phyloP scores from a whole-genome alignment of 1,284 basidiomycete species.

The Cryptococcus depauperatus region DNA sequence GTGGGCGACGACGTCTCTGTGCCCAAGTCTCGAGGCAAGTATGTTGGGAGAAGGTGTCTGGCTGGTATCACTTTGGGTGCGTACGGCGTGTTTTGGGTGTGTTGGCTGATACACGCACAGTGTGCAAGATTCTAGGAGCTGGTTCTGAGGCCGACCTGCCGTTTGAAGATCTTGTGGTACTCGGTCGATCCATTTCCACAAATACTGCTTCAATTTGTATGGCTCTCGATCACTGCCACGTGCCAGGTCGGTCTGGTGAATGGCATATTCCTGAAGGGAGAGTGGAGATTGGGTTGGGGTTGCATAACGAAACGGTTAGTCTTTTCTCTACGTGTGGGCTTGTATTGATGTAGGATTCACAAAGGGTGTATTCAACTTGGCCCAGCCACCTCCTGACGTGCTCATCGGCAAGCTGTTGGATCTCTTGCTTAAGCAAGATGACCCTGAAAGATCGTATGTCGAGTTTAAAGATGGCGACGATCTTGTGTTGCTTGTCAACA shows the following conservation, averaged over 20 bases:
- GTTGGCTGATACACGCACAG: slow-evolving; percentile 12
- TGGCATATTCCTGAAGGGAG: slow-evolving; percentile 44
- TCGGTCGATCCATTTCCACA: slow-evolving; percentile 32
- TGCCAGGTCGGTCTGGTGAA: slow-evolving; percentile 46
- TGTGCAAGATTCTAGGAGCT: slow-evolving; percentile 42
- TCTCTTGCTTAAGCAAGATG: slow-evolving; percentile 43
- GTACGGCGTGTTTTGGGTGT: not conserved
- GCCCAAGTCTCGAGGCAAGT: slow-evolving; percentile 45
- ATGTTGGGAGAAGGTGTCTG: slow-evolving; percentile 48
- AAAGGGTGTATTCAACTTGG: slow-evolving; percentile 40
- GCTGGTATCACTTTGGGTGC: slow-evolving; percentile 44
- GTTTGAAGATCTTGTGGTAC: slow-evolving; percentile 30
- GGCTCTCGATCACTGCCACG: slow-evolving; percentile 49
- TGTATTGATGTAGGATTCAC: not conserved
- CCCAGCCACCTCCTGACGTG: slow-evolving; percentile 31
- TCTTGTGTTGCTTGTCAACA: slow-evolving; percentile 45
- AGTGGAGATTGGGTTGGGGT: slow-evolving; percentile 48
- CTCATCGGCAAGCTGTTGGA: slow-evolving; percentile 35
- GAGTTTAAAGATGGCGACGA: slow-evolving; percentile 45
- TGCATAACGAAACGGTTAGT: slow-evolving; percentile 50
- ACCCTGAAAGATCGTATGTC: slow-evolving; percentile 46
- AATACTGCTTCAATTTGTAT: slow-evolving; percentile 47
- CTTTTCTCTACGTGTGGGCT: not conserved
- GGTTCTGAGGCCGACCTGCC: slow-evolving; percentile 30
- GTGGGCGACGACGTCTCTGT: slow-evolving; percentile 49